A percentile compares a stretch with the other conserved stretches of the same genome.
phyloP scores from a whole-genome alignment of 805 yeast genomes.

The Isabelozyma pseudorhagii region DNA sequence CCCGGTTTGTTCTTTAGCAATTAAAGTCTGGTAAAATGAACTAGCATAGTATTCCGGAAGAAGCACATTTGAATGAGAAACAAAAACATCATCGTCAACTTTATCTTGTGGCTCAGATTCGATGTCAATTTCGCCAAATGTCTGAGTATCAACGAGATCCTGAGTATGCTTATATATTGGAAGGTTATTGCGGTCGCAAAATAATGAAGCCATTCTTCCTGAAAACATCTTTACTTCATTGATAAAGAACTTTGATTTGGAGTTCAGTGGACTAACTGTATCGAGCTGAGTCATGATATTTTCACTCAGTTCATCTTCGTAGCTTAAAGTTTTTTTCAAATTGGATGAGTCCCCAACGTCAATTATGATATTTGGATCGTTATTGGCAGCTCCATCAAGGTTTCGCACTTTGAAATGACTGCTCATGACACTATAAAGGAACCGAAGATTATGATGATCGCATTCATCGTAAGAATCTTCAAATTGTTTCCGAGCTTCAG shows the following conservation, averaged over 20 bases:
- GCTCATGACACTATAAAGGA: constrained; percentile 27
- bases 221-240: constrained; percentile 24
- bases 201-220: constrained; percentile 21
- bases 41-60: constrained; percentile 34
- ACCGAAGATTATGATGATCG: constrained; percentile 30
- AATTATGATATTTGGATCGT: constrained; percentile 5
- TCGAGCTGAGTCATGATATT: constrained; percentile 5
- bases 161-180: constrained; percentile 16
- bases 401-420: constrained; percentile 31
- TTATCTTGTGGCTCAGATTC: constrained; percentile 18
- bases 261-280: neutral
- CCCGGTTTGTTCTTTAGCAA: constrained; percentile 34
- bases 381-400: constrained; percentile 22
- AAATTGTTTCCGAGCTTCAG: constrained; percentile 1
- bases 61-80: constrained; percentile 32
- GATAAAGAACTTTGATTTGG: constrained; percentile 17
- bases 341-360: constrained; percentile 10
- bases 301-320: constrained; percentile 3
- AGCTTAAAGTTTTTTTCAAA: constrained; percentile 10
- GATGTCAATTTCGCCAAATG: constrained; percentile 13
- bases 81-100: constrained; percentile 22
- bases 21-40: constrained; percentile 33
- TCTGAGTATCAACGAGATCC: constrained; percentile 13
- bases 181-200: constrained; percentile 12
- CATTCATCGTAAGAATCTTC: constrained; percentile 10